Conservation (phyloP, 2,329 filamentous ascomycete species). For the Erysiphe pulchra region DNA sequence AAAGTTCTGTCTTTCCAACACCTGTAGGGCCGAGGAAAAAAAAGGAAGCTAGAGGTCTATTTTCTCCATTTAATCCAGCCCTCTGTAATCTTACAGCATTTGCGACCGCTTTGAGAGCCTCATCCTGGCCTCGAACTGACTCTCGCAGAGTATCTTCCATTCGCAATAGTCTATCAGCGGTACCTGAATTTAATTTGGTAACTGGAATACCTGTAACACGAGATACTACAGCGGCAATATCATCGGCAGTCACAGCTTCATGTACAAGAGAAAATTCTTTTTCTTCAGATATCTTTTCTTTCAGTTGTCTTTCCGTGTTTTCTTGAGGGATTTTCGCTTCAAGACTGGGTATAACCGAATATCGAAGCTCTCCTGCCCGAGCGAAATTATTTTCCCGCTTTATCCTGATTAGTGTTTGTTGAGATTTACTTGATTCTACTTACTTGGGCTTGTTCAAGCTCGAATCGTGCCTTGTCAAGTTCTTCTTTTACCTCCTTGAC, state of each 20-base stretch:
- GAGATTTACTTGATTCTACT: neutral
- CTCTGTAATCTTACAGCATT: slow-evolving; percentile 86
- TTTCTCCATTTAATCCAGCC: slow-evolving; percentile 75
- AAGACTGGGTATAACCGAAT: slow-evolving; percentile 60
- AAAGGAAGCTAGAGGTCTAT: slow-evolving; percentile 75
- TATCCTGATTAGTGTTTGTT: slow-evolving; percentile 1
- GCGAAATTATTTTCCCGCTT: slow-evolving; percentile 61
- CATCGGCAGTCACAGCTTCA: slow-evolving; percentile 82
- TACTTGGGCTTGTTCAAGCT: slow-evolving; percentile 59
- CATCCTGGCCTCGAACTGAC: slow-evolving; percentile 76
- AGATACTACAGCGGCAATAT: slow-evolving; percentile 81
- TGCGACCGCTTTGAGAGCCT: slow-evolving; percentile 71
- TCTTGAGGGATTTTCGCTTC: slow-evolving; percentile 63
- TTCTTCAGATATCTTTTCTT: neutral
- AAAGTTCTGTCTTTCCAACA: slow-evolving; percentile 90
- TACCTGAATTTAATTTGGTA: slow-evolving; percentile 72
- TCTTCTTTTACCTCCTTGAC: slow-evolving; percentile 74
- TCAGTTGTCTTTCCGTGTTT: slow-evolving; percentile 17
- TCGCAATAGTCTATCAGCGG: slow-evolving; percentile 79
- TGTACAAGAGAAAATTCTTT: slow-evolving; percentile 41
- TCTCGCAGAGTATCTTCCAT: slow-evolving; percentile 81
- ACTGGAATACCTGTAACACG: slow-evolving; percentile 73
- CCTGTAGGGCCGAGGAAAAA: slow-evolving; percentile 96
- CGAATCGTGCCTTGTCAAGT: slow-evolving; percentile 62
- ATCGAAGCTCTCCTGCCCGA: slow-evolving; percentile 72